phyloP scores from a whole-genome alignment of 768 basidiomycete species.

The Macrolepiota fuliginosa region DNA sequence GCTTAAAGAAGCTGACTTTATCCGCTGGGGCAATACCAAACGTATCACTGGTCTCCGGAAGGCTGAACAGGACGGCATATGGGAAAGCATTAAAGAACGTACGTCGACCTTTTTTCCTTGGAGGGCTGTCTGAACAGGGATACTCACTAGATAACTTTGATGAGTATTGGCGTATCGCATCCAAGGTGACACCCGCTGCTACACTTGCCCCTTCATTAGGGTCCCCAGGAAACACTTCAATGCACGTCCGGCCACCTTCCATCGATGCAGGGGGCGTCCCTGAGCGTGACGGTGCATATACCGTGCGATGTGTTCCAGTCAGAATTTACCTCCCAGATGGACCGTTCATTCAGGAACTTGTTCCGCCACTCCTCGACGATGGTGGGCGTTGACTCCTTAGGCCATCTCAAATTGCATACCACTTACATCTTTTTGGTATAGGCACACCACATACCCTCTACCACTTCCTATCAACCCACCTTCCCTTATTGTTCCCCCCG shows the following conservation, averaged over 20 bases:
- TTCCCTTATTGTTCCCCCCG: conserved; percentile 78
- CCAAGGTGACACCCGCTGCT: conserved; percentile 88
- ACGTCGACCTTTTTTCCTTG: conserved; percentile 26
- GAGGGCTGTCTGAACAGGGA: background rate
- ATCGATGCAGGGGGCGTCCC: conserved; percentile 50
- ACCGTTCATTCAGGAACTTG: conserved; percentile 88
- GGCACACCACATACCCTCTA: conserved; percentile 73
- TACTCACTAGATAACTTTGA: conserved; percentile 83
- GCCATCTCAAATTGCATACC: background rate
- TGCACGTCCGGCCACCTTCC: conserved; percentile 64
- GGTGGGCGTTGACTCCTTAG: conserved; percentile 44
- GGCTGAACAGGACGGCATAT: conserved; percentile 92
- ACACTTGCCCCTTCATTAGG: conserved; percentile 59
- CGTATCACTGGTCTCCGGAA: conserved; percentile 89
- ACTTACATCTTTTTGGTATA: conserved; percentile 25
- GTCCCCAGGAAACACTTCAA: conserved; percentile 57
- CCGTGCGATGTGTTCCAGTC: conserved; percentile 84
- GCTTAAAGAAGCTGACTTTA: conserved; percentile 95
- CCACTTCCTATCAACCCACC: conserved; percentile 62
- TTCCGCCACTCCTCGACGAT: conserved; percentile 74
- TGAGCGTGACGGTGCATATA: conserved; percentile 84
- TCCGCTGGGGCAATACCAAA: conserved; percentile 95
- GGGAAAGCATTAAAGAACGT: conserved; percentile 97
- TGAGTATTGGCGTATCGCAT: conserved; percentile 89
- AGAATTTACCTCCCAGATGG: conserved; percentile 89